Percentiles rank a stretch among this genome's conserved stretches.
phyloP scores from a whole-genome alignment of 148 eudicot genomes.

The Rhododendron simsii region DNA sequence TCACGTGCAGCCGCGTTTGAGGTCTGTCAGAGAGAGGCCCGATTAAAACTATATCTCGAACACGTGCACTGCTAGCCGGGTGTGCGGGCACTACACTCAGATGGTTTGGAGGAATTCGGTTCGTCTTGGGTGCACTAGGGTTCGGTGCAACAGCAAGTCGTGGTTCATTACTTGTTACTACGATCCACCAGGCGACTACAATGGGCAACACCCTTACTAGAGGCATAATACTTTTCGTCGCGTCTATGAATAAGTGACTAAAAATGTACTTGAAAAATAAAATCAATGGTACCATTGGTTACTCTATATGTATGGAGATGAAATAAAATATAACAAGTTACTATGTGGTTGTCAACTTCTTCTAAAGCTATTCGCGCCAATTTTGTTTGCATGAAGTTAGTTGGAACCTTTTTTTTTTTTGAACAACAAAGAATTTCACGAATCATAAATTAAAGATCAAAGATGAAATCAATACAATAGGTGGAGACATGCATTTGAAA shows the following conservation, averaged over 20 bases:
- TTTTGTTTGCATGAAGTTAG: too few species aligned
- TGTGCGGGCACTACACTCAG: conserved; percentile 23
- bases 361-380: neutral
- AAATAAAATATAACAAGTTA: neutral
- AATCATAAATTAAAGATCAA: too few species aligned
- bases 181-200: conserved; percentile 14
- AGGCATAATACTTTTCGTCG: neutral
- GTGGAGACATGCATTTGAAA: too few species aligned
- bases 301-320: neutral
- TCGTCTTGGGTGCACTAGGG: conserved; percentile 20
- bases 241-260: neutral
- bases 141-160: conserved; percentile 5
- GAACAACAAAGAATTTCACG: too few species aligned
- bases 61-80: neutral
- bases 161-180: conserved; percentile 20
- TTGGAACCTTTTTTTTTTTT: neutral
- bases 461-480: too few species aligned
- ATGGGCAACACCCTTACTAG: neutral
- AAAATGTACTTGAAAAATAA: neutral
- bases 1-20: too few species aligned
- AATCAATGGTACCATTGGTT: neutral
- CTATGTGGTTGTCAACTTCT: neutral
- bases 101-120: conserved; percentile 21
- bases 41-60: conserved; percentile 11
- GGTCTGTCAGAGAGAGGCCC: conserved; percentile 16